Percentiles rank a stretch among this genome's conserved stretches.
These are phyloP conservation scores for Phlebiopsis gigantea DNA, from an alignment of 768 basidiomycete genomes.

Conservation along the genomic window DNA sequence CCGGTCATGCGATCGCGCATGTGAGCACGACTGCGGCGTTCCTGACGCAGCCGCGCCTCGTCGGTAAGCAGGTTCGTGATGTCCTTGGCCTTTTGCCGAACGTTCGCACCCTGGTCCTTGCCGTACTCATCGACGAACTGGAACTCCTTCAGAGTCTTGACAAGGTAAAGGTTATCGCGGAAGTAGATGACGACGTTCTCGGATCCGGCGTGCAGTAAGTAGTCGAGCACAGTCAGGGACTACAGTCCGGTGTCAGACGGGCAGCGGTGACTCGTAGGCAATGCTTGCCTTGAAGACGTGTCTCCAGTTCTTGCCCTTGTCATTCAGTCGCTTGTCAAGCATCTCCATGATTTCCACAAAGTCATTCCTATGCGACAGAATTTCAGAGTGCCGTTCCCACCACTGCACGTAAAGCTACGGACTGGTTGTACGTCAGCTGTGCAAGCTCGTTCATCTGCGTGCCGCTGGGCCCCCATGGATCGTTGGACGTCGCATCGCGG, in stretches of 20 bases:
- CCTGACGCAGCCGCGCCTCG: constrained; percentile 76
- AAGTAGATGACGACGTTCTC: constrained; percentile 99
- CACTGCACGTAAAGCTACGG: constrained; percentile 27
- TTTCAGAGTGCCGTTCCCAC: neutral
- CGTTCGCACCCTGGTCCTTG: constrained; percentile 98
- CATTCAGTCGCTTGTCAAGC: constrained; percentile 96
- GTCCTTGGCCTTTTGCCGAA: constrained; percentile 95
- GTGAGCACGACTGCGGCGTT: constrained; percentile 73
- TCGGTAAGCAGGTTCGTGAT: constrained; percentile 93
- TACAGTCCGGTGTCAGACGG: constrained; percentile 23
- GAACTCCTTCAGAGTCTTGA: constrained; percentile 99
- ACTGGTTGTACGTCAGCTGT: constrained; percentile 97
- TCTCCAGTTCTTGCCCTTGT: constrained; percentile 99
- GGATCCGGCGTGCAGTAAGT: constrained; percentile 91
- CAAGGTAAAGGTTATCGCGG: constrained; percentile 92
- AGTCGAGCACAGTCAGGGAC: constrained; percentile 93
- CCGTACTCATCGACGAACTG: constrained; percentile 93
- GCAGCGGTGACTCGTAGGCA: neutral
- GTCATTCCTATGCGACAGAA: constrained; percentile 53
- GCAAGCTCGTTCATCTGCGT: constrained; percentile 99
- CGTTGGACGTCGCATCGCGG: constrained; percentile 94
- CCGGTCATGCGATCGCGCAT: constrained; percentile 96
- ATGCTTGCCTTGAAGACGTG: constrained; percentile 67
- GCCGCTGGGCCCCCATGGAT: constrained; percentile 96
- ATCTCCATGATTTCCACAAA: constrained; percentile 99